Base-by-base conservation (phyloP, 805 yeast genomes). In the Yamadazyma sp. region DNA sequence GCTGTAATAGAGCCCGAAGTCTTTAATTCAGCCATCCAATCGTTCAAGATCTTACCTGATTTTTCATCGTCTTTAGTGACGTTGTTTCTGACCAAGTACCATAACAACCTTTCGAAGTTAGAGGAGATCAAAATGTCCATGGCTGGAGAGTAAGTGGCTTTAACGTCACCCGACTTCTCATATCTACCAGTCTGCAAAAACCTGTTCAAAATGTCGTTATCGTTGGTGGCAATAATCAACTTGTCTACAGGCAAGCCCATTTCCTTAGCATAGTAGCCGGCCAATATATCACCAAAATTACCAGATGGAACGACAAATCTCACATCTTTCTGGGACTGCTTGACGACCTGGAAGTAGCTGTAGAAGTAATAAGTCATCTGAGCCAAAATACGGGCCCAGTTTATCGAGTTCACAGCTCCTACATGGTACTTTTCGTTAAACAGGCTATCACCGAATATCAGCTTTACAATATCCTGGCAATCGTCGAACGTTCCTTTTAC, bases 321-420 rank as follows among this genome's bases (percentile, higher is more conserved):
- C 40, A 86, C 78, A 50, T 76, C 77, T 7, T 43, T 31, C 12
- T 40, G 40, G n/a, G 35, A 27, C 32, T 59, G 48, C 47, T 74
- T 78, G 40, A 62, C 48, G 39, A 85, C 66, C 59, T 80, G 81
- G 77, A 93, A 90, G 71, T 81, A 93, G 4, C 98, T 79, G 63
- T 85, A 80, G 74, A 90, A 93, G 70, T 93, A 93, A 69, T 93
- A 93, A 15, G 99, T 90, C 60, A 89, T 91, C 70, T 93, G 99
- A 28, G 99, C 97, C 53, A 93, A 75, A 50, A 93, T 93, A 68
- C 99, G 82, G 6, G 99, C 98, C 99, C 99, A 93, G 74, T 93
- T 93, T 62, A 93, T 93, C 32, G 98, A 90, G 70, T 93, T 93
- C 45, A 93, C 95, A 12, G 99, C 99, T 52, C 98, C 99, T 41